Base-by-base conservation (phyloP, 1,284 basidiomycete genomes). In the Leccinum pachyderme region DNA sequence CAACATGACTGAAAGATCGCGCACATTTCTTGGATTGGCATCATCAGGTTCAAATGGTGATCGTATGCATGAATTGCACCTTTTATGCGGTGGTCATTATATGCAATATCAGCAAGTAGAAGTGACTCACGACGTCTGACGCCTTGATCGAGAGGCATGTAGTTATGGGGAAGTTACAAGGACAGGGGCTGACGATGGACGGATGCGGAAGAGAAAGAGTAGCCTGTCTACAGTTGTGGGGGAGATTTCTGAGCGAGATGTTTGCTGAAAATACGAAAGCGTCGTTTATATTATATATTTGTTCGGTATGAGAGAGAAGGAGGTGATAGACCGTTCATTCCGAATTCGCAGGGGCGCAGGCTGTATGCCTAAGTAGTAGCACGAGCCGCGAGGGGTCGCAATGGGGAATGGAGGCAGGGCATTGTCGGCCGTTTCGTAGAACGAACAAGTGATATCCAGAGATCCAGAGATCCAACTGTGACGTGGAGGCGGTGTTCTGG, bases 51-150 rank as follows among this genome's bases (percentile, higher is more conserved):
- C 5, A 37, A 33, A 29, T 28, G 6, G 2, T 27, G 12, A 8
- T 2, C 9, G n/a, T 55, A 9, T 7, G 13, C 13, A 8, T 35
- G 15, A 7, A 5, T 7, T 11, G 5, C n/a, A n/a, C n/a, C 56
- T 58, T 53, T 47, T 5, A 11, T 5, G n/a, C 24, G 9, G 7
- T 4, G 31, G 50, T 57, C 22, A 59, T 9, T 6, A 55, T 11
- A 25, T 15, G 52, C 13, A 18, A 35, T 6, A 7, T 5, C 5
- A 5, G 4, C 11, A 8, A 41, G 18, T 5, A 13, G 13, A 13
- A 6, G 7, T 9, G 25, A 15, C 54, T 51, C 53, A n/a, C n/a
- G n/a, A 55, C 45, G 7, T 51, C 31, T 52, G 13, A 5, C 2
- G 2, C n/a, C 8, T 9, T n/a, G 8, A 3, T 22, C 22, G 5